Base-by-base conservation (phyloP, 2,329 filamentous ascomycete genomes). In the Metarhizium sp. region DNA sequence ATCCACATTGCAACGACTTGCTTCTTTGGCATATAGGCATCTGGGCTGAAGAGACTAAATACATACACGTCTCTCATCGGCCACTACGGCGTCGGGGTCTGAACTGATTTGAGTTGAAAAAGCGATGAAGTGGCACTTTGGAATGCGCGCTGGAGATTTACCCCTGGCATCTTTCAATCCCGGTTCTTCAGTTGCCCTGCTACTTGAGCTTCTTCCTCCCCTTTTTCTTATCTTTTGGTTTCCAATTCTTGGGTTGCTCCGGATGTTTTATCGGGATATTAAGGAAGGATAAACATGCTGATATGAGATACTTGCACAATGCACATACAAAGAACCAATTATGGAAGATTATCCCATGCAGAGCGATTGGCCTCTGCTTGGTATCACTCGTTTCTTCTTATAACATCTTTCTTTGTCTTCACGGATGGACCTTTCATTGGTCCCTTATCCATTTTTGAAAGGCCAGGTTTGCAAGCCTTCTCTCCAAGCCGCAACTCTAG, bases 11-110 rank as follows among this genome's bases (percentile, higher is more conserved):
- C 51, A 50, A 45, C 38, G 25, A n/a, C 40, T 42, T 50, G 25
- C 52, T 57, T 55, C 50, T 51, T 52, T 52, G 45, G 49, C 53
- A 58, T 53, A 51, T 49, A 38, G 32, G 40, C 50, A 57, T 57
- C 32, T n/a, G 4, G 55, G 34, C 29, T 36, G 20, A 20, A 40
- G 47, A 38, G 40, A 38, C 3, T 18, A 45, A 18, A 45, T 14
- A 32, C 32, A 14, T 14, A n/a, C 32, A 29, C 48, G 30, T 18
- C 32, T 38, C 18, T 20, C 34, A 18, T 50, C 48, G 38, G 45
- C 13, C 18, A 48, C 25, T 48, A 48, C 45, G 25, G 45, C 18
- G 45, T 48, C 45, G 11, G 25, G 45, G 20, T 29, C 25, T 30
- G 45, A n/a, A 48, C 25, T 48, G 20, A 48, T 48, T 48, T 30